Conservation (phyloP, 1,139 yeast genomes). For the Scheffersomyces lignicola region DNA sequence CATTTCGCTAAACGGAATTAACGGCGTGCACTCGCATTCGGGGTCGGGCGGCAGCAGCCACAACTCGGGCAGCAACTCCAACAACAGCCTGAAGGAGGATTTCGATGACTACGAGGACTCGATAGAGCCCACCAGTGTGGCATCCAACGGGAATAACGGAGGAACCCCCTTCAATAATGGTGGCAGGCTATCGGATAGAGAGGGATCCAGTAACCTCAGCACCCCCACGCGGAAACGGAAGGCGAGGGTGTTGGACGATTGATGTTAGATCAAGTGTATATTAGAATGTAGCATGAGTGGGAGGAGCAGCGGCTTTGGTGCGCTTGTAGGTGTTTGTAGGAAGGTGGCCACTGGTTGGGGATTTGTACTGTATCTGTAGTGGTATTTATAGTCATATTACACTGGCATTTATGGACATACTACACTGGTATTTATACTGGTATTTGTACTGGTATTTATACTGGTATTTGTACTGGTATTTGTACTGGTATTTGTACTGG, state of each 20-base stretch:
- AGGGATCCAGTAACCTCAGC: constrained; percentile 11
- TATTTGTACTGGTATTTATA: no score
- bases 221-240: constrained; percentile 41
- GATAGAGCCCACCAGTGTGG: constrained; percentile 30
- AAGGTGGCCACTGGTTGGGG: no score
- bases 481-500: no score
- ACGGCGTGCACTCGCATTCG: constrained; percentile 2
- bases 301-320: no score
- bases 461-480: no score
- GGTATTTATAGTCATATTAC: background rate
- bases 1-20: constrained; percentile 9
- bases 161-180: constrained; percentile 5
- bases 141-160: constrained; percentile 6
- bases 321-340: no score
- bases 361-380: constrained; percentile 2
- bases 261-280: constrained; percentile 5
- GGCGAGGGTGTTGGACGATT: constrained; percentile 32
- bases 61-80: constrained; percentile 1
- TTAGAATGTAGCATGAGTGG: no score
- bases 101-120: constrained; percentile 49
- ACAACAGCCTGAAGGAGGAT: constrained; percentile 29
- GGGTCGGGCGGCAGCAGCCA: background rate
- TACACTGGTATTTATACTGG: constrained; percentile 3
- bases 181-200: constrained; percentile 3
- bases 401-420: constrained; percentile 2